Evolutionary conservation across 176 grass and related monocot genomes (phyloP), one percentile per base, ranked within the genome.

Genomic region (Dendrocalamus sinicus): DNA sequence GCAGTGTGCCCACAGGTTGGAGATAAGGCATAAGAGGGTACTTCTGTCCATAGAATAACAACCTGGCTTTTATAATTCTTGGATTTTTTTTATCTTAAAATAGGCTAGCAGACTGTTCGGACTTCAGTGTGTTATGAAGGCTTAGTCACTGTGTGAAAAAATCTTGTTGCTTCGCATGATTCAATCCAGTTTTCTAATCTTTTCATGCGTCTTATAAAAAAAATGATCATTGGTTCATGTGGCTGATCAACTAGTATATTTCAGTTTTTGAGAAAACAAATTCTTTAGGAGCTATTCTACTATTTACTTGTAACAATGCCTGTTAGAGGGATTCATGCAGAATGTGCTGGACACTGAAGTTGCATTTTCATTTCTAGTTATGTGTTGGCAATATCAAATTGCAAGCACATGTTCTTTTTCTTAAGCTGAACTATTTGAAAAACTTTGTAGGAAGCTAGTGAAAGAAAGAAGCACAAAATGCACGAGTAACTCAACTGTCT

Each of bases 311-410:
- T 63, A 66, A 66, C 7, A 4, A 53, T 66, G 48, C 47, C 32
- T 67, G 32, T 76, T 41, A 54, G 47, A 19, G 59, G 47, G 60
- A 75, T 76, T 67, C 37, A 58, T 58, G 45, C 32, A 32, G 46
- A 80, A 63, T 43, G 67, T 7, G 12, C 57, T 9, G n/a, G 35
- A 53, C 50, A 65, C 22, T 43, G 5, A n/a, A 73, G 57, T 65
- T 79, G 16, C 22, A 48, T n/a, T 39, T 64, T 65, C 35, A 78
- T 58, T 40, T 52, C 47, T 54, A 65, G 45, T 73, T 79, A 71
- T 58, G 60, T 47, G 19, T 20, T 79, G 5, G 14, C 12, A 79
- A 63, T 77, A 17, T 55, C 10, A 7, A 43, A 54, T 67, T 28
- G 20, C 17, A 53, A 65, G 6, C 37, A 77, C 11, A 54, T 2